Percentiles rank a stretch among this genome's conserved stretches.
Evolutionary conservation across 2,329 filamentous ascomycete species (phyloP).

Genomic region (Lithohypha guttulata): DNA sequence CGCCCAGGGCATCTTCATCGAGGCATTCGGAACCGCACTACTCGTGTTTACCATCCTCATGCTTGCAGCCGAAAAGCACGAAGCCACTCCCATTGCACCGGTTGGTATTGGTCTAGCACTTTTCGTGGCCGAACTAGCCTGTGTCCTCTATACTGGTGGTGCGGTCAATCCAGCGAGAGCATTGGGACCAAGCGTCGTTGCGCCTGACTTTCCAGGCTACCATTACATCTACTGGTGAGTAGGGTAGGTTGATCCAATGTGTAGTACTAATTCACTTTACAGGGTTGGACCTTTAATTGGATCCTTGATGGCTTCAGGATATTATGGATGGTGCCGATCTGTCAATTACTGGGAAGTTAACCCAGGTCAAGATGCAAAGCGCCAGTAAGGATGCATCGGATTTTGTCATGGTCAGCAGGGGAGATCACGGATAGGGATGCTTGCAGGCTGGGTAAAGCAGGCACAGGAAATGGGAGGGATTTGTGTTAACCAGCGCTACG

Average conservation of each 20-base stretch:
- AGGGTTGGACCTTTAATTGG: conserved; percentile 2
- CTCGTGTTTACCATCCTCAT: conserved; percentile 56
- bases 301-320: conserved; percentile 2
- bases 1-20: conserved; percentile 53
- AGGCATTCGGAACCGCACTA: conserved; percentile 54
- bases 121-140: conserved; percentile 48
- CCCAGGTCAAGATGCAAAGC: conserved; percentile 48
- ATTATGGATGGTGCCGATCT: conserved; percentile 27
- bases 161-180: conserved; percentile 39
- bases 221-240: conserved; percentile 27
- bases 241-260: background rate
- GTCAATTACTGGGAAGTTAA: conserved; percentile 37
- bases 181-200: conserved; percentile 37
- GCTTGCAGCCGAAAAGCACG: conserved; percentile 63
- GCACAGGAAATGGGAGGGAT: no score
- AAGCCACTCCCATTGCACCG: conserved; percentile 59
- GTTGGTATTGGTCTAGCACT: conserved; percentile 61
- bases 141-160: conserved; percentile 39
- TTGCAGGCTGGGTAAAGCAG: no score
- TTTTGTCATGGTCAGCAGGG: no score
- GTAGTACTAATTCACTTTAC: background rate
- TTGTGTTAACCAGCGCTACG: no score
- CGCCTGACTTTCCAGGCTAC: conserved; percentile 34
- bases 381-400: no score
- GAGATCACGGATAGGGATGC: no score